Evolutionary conservation across 2,329 filamentous ascomycete genomes (phyloP).

Genomic region (Fusarium secorum): DNA sequence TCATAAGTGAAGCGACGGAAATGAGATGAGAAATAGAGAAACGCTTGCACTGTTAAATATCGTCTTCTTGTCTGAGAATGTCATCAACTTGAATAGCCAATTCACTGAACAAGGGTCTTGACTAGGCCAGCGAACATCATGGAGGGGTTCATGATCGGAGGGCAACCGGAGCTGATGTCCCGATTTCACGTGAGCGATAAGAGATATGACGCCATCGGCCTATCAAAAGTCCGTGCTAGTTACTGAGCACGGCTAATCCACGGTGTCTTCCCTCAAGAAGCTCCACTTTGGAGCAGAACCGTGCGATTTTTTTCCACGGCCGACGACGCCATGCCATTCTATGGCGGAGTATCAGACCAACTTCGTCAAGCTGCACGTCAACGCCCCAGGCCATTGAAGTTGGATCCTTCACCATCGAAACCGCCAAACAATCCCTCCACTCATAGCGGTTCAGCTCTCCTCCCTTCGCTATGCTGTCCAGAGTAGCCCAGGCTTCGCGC

Average conservation of each 20-base stretch:
- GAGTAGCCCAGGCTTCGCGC: slow-evolving; percentile 46
- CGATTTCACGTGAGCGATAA: not conserved
- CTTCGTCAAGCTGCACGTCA: slow-evolving; percentile 30
- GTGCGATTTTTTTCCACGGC: slow-evolving; percentile 41
- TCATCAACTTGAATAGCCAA: not conserved
- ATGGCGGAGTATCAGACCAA: slow-evolving; percentile 43
- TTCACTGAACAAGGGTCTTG: not conserved
- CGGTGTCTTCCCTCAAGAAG: not conserved
- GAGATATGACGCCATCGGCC: slow-evolving; percentile 37
- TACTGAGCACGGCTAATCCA: slow-evolving; percentile 30
- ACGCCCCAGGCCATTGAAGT: slow-evolving; percentile 31
- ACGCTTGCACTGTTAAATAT: not conserved
- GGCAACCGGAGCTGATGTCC: slow-evolving; percentile 2
- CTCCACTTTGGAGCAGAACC: slow-evolving; percentile 20
- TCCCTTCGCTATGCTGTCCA: slow-evolving; percentile 51
- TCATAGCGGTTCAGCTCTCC: not conserved
- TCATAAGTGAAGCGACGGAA: not conserved
- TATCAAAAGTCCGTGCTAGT: slow-evolving; percentile 27
- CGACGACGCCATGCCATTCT: slow-evolving; percentile 38
- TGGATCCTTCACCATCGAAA: slow-evolving; percentile 25
- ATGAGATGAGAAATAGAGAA: not conserved
- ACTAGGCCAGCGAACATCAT: not conserved
- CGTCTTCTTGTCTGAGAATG: not conserved
- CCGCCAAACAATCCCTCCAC: not conserved
- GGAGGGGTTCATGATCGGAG: slow-evolving; percentile 22